Evolutionary conservation across 192 early-diverging fungal species (phyloP).

Genomic region (Backusella tuberculispora): DNA sequence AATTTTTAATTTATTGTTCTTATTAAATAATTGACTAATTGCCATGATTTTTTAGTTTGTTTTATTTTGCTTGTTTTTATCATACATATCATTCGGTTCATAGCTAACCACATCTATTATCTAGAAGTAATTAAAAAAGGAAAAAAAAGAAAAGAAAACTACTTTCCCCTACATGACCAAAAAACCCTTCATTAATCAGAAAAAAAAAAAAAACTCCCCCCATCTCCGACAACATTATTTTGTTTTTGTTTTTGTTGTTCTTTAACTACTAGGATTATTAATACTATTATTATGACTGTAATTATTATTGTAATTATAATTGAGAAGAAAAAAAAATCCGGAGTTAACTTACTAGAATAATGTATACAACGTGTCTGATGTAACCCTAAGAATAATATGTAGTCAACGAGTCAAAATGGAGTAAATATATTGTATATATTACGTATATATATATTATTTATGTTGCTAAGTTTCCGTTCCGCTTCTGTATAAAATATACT

Average conservation of each 20-base stretch:
- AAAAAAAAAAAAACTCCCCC: background rate
- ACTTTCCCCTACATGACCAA: background rate
- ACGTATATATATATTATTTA: background rate
- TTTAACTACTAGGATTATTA: background rate
- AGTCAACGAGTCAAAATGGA: constrained; percentile 7
- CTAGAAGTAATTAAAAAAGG: background rate
- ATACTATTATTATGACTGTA: no score
- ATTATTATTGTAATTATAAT: background rate
- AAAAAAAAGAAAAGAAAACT: no score
- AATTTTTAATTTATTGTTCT: background rate
- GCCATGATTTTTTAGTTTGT: background rate
- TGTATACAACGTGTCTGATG: constrained; percentile 9
- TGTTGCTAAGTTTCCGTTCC: background rate
- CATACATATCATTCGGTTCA: background rate
- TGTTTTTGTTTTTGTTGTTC: background rate
- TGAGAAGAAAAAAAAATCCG: background rate
- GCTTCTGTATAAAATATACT: background rate
- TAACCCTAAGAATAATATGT: constrained; percentile 7
- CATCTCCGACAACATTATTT: background rate
- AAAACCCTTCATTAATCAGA: background rate
- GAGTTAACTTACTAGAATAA: background rate
- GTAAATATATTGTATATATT: constrained; percentile 10
- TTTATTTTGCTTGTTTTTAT: background rate
- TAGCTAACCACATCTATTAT: background rate
- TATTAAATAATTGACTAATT: background rate